phyloP scores from a whole-genome alignment of 257 asterid genomes.

The Craterostigma plantagineum region DNA sequence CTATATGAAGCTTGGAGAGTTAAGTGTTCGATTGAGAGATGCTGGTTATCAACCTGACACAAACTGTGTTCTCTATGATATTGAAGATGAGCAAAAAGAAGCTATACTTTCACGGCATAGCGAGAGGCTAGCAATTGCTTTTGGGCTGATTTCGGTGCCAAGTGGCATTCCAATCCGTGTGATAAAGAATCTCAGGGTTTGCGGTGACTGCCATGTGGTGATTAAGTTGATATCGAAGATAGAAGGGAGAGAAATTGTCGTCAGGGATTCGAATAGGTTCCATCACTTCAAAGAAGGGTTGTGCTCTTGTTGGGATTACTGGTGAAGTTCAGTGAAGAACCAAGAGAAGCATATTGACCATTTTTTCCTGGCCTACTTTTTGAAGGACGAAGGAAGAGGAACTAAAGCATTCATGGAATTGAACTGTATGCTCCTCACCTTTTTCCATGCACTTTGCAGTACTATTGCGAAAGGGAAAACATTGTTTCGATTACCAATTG shows the following conservation, averaged over 20 bases:
- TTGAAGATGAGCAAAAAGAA: constrained; percentile 87
- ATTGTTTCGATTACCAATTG: no score
- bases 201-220: constrained; percentile 86
- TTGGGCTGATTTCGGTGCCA: constrained; percentile 57
- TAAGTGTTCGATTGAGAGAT: constrained; percentile 42
- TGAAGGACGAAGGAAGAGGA: no score
- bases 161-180: constrained; percentile 45
- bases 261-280: constrained; percentile 77
- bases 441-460: no score
- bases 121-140: constrained; percentile 86
- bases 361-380: no score
- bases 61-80: constrained; percentile 59
- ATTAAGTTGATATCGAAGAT: constrained; percentile 64
- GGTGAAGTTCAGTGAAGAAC: constrained; percentile 25
- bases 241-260: constrained; percentile 71
- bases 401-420: no score
- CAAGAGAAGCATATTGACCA: no score
- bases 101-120: constrained; percentile 74
- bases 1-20: constrained; percentile 55
- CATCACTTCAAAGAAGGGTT: constrained; percentile 72
- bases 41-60: constrained; percentile 74
- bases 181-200: constrained; percentile 82
- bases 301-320: constrained; percentile 88
- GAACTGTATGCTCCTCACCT: no score
- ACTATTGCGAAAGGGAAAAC: no score